These are phyloP conservation scores for Coniochaeta ligniaria DNA, from an alignment of 2,329 filamentous ascomycete species.

Conservation along the genomic window DNA sequence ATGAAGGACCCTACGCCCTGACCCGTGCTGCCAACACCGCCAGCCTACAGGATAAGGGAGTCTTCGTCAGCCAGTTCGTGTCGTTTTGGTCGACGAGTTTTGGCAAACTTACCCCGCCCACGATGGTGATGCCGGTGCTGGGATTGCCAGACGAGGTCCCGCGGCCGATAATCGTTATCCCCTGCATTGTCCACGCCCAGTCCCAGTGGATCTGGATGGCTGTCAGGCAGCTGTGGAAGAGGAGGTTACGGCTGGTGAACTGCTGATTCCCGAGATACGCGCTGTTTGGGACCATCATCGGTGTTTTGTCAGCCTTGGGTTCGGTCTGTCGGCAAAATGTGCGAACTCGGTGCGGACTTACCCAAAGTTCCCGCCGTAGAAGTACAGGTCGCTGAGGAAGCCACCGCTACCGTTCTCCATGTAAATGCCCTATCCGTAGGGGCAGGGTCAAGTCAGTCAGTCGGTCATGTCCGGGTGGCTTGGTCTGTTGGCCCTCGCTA, in stretches of 20 bases:
- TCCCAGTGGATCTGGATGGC: background rate
- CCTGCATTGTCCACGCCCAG: background rate
- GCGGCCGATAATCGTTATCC: background rate
- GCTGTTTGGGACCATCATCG: too few species aligned
- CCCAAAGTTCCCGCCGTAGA: conserved; percentile 50
- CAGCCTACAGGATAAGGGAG: too few species aligned
- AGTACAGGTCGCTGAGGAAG: conserved; percentile 21
- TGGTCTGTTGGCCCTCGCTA: conserved; percentile 16
- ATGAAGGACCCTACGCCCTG: background rate
- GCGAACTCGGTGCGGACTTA: conserved; percentile 33
- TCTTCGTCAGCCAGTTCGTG: too few species aligned
- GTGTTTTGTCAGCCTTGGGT: too few species aligned
- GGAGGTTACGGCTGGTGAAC: conserved; percentile 38
- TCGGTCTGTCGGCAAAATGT: too few species aligned
- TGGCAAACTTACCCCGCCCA: background rate
- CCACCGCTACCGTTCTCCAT: conserved; percentile 29
- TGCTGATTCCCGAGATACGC: conserved; percentile 42
- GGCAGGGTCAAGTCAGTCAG: too few species aligned
- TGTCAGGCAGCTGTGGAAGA: background rate
- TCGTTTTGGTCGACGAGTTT: too few species aligned
- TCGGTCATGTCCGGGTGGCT: too few species aligned
- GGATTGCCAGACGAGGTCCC: background rate
- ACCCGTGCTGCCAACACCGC: too few species aligned
- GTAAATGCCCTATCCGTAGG: conserved; percentile 13
- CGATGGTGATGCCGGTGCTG: background rate